phyloP scores from a whole-genome alignment of 2,329 filamentous ascomycete species.

The Aureobasidium melanogenum region DNA sequence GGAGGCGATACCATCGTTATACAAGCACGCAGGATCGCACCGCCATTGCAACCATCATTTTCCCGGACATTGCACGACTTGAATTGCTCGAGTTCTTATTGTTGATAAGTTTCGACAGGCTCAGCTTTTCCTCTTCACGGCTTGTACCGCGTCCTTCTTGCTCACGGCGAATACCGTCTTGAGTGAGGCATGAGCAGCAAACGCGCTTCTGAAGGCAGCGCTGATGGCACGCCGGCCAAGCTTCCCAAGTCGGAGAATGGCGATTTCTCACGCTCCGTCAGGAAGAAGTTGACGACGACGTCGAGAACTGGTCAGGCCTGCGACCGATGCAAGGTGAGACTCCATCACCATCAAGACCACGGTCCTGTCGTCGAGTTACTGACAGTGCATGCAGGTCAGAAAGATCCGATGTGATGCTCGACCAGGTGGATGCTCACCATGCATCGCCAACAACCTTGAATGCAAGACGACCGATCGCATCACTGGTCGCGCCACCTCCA shows the following conservation, averaged over 20 bases:
- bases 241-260: conserved; percentile 21
- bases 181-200: conserved; percentile 18
- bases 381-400: conserved; percentile 43
- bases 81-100: background rate
- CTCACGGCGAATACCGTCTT: conserved; percentile 15
- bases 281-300: conserved; percentile 44
- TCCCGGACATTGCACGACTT: background rate
- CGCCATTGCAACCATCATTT: background rate
- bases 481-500: conserved; percentile 67
- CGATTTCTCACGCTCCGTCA: conserved; percentile 36
- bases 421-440: conserved; percentile 74
- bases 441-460: conserved; percentile 63
- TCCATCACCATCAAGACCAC: background rate
- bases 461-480: conserved; percentile 84
- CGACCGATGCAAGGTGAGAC: conserved; percentile 69
- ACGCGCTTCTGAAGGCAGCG: conserved; percentile 18
- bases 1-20: background rate
- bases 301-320: conserved; percentile 73
- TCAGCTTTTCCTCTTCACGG: background rate
- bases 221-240: conserved; percentile 17
- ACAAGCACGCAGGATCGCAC: background rate
- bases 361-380: background rate
- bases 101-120: background rate
- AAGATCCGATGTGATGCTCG: conserved; percentile 83
- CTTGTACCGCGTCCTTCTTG: conserved; percentile 11